Base-by-base conservation (phyloP, 306 rosid genomes). In the Sesbania bispinosa region DNA sequence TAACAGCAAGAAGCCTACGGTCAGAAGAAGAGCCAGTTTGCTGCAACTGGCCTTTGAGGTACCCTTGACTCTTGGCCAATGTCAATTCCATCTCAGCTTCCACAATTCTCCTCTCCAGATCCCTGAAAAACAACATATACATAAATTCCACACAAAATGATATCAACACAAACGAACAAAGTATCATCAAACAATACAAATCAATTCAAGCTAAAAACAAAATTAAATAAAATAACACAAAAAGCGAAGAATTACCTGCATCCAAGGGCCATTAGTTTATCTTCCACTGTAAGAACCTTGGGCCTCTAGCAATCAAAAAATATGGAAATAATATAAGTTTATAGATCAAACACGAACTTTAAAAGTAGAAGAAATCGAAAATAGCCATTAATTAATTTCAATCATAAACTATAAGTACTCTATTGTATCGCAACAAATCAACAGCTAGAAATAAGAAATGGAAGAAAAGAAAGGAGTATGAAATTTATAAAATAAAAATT, bases 11-110 rank as follows among this genome's bases (percentile, higher is more conserved):
- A 75, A 94, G 86, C 83, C 72, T 85, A 48, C 36, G 82, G 38
- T 91, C 82, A 52, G 95, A 76, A 27, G 92, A 81, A 81, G 93
- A 86, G 47, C 62, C 81, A 32, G 69, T 89, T 61, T 77, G 77
- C 63, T 60, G 79, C 62, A 67, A 53, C 23, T 79, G 83, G 52
- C 88, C 87, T 79, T 88, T 91, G 69, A 91, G 89, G 79, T 81
- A 94, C 67, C 99, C 97, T 85, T 91, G 99, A 79, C 96, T 91
- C 97, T 89, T 94, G 6, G 97, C 97, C 79, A 91, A 62, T 11
- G 96, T 85, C 82, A 94, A 77, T 26, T 91, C 96, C 99, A 94
- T 94, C 84, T 94, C 99, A 63, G 91, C 91, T 69, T 94, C 96
- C 55, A 89, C 99, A 80, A 94, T 94, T 74, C 93, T 89, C 89